These are phyloP conservation scores for Polygonum aviculare DNA, from an alignment of 148 eudicot species.

Conservation along the genomic window DNA sequence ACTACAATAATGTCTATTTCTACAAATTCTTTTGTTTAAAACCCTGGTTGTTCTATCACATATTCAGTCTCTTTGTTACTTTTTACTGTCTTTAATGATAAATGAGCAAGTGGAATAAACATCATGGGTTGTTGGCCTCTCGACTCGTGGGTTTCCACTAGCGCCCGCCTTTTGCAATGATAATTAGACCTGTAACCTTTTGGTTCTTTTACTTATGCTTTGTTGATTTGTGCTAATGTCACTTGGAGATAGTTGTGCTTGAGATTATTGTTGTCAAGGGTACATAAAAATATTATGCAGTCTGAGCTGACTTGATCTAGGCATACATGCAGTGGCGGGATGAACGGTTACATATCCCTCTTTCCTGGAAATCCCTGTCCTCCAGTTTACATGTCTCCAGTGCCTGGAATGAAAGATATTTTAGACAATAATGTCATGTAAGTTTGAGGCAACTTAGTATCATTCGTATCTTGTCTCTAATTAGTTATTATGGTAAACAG, in stretches of 20 bases:
- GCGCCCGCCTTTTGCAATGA: not conserved
- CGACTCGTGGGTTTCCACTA: too few relatives aligned
- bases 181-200: not conserved
- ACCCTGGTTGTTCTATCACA: not conserved
- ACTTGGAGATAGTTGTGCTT: not conserved
- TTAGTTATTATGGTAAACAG: not conserved
- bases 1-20: not conserved
- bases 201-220: not conserved
- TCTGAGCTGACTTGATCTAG: slow-evolving; percentile 28
- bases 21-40: not conserved
- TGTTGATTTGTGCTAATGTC: not conserved
- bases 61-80: not conserved
- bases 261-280: not conserved
- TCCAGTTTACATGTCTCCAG: slow-evolving; percentile 75
- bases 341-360: slow-evolving; percentile 91
- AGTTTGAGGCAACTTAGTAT: slow-evolving; percentile 14
- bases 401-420: slow-evolving; percentile 70
- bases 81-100: not conserved
- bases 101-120: not conserved
- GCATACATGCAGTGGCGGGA: slow-evolving; percentile 81
- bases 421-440: slow-evolving; percentile 89
- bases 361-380: slow-evolving; percentile 92
- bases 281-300: not conserved
- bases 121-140: not conserved
- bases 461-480: not conserved